These are phyloP conservation scores for Cubamyces lactineus DNA, from an alignment of 768 basidiomycete genomes.

Conservation along the genomic window DNA sequence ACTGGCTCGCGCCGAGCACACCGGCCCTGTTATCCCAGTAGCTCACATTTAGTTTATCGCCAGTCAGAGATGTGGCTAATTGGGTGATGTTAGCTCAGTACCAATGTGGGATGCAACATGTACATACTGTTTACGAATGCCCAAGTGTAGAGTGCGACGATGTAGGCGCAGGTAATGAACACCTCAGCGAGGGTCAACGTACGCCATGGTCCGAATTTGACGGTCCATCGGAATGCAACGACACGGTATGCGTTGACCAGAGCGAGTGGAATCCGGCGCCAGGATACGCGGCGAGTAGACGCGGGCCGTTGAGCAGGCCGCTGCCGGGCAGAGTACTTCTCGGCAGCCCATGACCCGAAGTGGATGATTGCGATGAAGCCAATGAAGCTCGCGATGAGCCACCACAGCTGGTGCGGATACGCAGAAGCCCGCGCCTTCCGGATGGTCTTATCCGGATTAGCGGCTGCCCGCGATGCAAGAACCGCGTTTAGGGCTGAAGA, in stretches of 20 bases:
- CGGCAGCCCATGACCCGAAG: slow-evolving; percentile 29
- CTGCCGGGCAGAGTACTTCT: slow-evolving; percentile 3
- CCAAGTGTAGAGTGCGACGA: slow-evolving; percentile 35
- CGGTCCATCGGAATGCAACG: slow-evolving; percentile 36
- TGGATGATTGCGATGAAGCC: slow-evolving; percentile 43
- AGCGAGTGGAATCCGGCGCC: slow-evolving; percentile 32
- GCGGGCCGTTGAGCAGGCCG: background rate
- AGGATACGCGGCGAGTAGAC: slow-evolving; percentile 14
- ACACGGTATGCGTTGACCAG: slow-evolving; percentile 34
- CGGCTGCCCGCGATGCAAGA: slow-evolving; percentile 1
- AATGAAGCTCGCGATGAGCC: slow-evolving; percentile 47
- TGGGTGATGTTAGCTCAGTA: too few species aligned
- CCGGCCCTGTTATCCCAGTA: slow-evolving; percentile 44
- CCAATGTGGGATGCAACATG: background rate
- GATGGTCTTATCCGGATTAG: slow-evolving; percentile 17
- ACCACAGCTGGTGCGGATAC: slow-evolving; percentile 49
- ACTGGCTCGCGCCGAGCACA: slow-evolving; percentile 49
- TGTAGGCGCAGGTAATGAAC: slow-evolving; percentile 39
- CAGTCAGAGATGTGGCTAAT: slow-evolving; percentile 31
- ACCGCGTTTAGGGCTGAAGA: background rate
- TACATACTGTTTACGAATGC: slow-evolving; percentile 32
- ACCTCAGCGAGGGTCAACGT: slow-evolving; percentile 42
- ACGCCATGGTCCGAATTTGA: slow-evolving; percentile 36
- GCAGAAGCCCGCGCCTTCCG: background rate
- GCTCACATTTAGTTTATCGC: slow-evolving; percentile 24